A percentile compares a stretch with the other conserved stretches of the same genome.
These are phyloP conservation scores for Saturnispora diversa DNA, from an alignment of 805 yeast genomes.

Conservation along the genomic window DNA sequence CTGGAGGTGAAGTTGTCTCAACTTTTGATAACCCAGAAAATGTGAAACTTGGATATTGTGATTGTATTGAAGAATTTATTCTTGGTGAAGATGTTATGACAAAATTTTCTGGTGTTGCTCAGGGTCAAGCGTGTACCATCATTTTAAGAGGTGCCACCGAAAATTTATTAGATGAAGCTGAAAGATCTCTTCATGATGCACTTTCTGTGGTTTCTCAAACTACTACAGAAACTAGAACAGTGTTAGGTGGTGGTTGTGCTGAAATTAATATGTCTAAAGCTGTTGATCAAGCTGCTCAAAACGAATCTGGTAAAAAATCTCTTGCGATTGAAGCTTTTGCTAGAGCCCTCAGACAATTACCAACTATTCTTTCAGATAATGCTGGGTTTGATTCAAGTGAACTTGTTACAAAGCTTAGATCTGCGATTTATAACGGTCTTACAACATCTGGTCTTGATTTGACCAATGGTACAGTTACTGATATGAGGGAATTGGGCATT, in stretches of 20 bases:
- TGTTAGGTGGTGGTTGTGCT: conserved; percentile 91
- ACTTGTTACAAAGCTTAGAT: conserved; percentile 79
- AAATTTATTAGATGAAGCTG: conserved; percentile 96
- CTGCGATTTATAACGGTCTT: conserved; percentile 87
- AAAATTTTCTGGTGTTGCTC: conserved; percentile 90
- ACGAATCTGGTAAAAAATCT: conserved; percentile 86
- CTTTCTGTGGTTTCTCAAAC: conserved; percentile 92
- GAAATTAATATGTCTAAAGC: conserved; percentile 94
- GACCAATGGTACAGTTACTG: conserved; percentile 76
- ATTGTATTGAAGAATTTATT: conserved; percentile 78
- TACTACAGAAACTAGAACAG: conserved; percentile 83
- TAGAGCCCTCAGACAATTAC: conserved; percentile 86
- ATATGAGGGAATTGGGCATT: conserved; percentile 88
- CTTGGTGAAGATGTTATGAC: conserved; percentile 90
- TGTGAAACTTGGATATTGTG: conserved; percentile 83
- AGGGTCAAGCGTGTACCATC: conserved; percentile 93
- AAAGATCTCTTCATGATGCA: conserved; percentile 95
- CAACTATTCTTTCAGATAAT: conserved; percentile 91
- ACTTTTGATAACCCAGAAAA: conserved; percentile 89
- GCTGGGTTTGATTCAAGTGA: conserved; percentile 96
- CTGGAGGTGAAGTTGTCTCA: conserved; percentile 97
- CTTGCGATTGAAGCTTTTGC: conserved; percentile 94
- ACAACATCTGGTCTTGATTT: conserved; percentile 87
- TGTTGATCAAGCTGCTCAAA: conserved; percentile 86
- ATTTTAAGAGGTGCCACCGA: conserved; percentile 97